A percentile compares a stretch with the other conserved stretches of the same genome.
Conservation (phyloP, 495 filamentous ascomycete species). For the Aspergillus heteromorphus region DNA sequence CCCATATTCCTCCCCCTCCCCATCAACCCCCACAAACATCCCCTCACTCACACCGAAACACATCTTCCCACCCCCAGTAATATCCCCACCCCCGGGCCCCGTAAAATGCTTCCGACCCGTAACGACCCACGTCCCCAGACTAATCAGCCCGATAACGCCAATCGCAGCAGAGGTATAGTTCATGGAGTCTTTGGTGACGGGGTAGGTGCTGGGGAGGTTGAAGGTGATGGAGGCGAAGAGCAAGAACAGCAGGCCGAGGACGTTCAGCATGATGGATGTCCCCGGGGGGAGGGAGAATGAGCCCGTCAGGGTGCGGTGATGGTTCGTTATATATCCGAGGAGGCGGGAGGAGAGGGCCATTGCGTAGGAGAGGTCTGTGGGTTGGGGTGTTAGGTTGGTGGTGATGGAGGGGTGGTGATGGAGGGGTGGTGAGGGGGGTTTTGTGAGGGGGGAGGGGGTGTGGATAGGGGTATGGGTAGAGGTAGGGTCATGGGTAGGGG, state of each 20-base stretch:
- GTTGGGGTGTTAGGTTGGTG: neutral
- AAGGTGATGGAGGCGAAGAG: slow-evolving; percentile 52
- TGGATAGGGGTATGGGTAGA: neutral
- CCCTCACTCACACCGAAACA: no score
- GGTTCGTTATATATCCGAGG: slow-evolving; percentile 43
- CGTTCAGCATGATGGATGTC: slow-evolving; percentile 44
- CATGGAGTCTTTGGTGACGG: slow-evolving; percentile 49
- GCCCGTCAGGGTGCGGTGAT: slow-evolving; percentile 24
- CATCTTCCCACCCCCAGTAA: neutral
- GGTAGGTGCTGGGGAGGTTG: slow-evolving; percentile 49
- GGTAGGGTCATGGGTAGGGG: no score
- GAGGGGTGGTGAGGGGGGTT: slow-evolving; percentile 4
- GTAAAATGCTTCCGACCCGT: slow-evolving; percentile 48
- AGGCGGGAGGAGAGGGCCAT: slow-evolving; percentile 49
- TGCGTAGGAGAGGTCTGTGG: slow-evolving; percentile 51
- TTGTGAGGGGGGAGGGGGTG: neutral
- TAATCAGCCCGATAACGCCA: slow-evolving; percentile 49
- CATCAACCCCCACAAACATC: neutral
- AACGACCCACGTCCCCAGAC: slow-evolving; percentile 47
- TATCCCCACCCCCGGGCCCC: slow-evolving; percentile 33
- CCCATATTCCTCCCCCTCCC: neutral
- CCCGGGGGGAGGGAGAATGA: slow-evolving; percentile 24
- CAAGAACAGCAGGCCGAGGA: slow-evolving; percentile 47
- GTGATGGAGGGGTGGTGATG: no score
- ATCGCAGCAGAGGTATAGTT: slow-evolving; percentile 55